phyloP scores from a whole-genome alignment of 306 rosid genomes.

The Pachyrhizus erosus region DNA sequence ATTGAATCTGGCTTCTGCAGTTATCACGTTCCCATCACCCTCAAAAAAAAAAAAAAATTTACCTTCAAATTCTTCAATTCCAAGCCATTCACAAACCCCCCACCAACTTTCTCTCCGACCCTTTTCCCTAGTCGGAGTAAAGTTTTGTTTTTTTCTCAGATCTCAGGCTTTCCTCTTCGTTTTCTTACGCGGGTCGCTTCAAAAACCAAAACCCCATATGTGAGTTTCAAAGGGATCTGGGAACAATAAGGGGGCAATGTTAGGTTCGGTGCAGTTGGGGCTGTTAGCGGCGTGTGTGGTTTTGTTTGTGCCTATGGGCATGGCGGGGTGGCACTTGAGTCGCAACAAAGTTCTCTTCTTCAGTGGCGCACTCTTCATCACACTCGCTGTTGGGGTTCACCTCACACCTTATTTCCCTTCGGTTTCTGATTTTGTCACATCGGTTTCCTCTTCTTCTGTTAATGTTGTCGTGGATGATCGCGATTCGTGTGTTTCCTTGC shows the following conservation, averaged over 20 bases:
- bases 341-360: conserved; percentile 94
- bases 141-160: conserved; percentile 43
- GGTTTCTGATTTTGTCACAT: conserved; percentile 66
- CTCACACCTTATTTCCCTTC: conserved; percentile 89
- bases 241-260: conserved; percentile 46
- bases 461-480: conserved; percentile 70
- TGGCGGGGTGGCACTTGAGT: conserved; percentile 97
- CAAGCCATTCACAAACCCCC: conserved; percentile 49
- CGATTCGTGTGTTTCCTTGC: conserved; percentile 68
- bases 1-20: conserved; percentile 27
- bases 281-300: conserved; percentile 87
- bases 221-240: conserved; percentile 43
- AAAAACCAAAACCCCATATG: conserved; percentile 30
- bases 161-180: conserved; percentile 31
- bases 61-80: conserved; percentile 38
- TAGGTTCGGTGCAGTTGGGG: conserved; percentile 82
- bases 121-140: conserved; percentile 20
- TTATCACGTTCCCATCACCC: conserved; percentile 51
- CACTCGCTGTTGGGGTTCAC: conserved; percentile 95
- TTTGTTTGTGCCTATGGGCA: conserved; percentile 91
- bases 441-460: conserved; percentile 61
- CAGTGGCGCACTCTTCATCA: conserved; percentile 89
- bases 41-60: background rate
- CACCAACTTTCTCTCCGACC: conserved; percentile 54
- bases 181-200: conserved; percentile 8